Percentiles rank a stretch among this genome's conserved stretches.
phyloP scores from a whole-genome alignment of 2,329 filamentous ascomycete genomes.

The Talaromyces pinophilus region DNA sequence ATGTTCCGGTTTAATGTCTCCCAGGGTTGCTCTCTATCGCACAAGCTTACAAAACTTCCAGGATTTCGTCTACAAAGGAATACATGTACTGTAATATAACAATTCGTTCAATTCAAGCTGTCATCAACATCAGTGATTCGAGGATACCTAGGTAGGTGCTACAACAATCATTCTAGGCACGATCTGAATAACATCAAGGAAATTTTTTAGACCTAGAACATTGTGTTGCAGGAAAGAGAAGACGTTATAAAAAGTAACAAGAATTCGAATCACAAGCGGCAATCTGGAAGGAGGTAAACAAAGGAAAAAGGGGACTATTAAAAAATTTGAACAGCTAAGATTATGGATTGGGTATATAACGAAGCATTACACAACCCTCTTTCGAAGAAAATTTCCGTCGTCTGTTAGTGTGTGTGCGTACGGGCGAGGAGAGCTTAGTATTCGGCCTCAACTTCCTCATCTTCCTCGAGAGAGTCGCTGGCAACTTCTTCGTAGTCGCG shows the following conservation, averaged over 20 bases:
- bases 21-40: background rate
- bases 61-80: background rate
- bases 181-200: slow-evolving; percentile 13
- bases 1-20: background rate
- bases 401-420: slow-evolving; percentile 17
- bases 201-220: slow-evolving; percentile 3
- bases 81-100: background rate
- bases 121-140: slow-evolving; percentile 6
- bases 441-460: slow-evolving; percentile 83
- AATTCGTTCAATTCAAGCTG: slow-evolving; percentile 8
- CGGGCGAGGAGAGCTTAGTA: slow-evolving; percentile 62
- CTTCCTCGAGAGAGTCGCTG: slow-evolving; percentile 85
- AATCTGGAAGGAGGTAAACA: background rate
- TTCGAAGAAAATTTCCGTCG: slow-evolving; percentile 16
- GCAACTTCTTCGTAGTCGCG: slow-evolving; percentile 99
- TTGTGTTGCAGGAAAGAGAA: slow-evolving; percentile 4
- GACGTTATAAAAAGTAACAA: slow-evolving; percentile 1
- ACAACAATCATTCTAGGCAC: slow-evolving; percentile 10
- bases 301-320: slow-evolving; percentile 9
- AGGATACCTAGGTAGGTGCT: background rate
- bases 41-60: background rate
- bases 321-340: slow-evolving; percentile 21
- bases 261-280: slow-evolving; percentile 10
- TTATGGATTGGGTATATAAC: slow-evolving; percentile 26
- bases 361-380: slow-evolving; percentile 25